Evolutionary conservation across 2,329 filamentous ascomycete species (phyloP).

Genomic region (Blumeria hordei): DNA sequence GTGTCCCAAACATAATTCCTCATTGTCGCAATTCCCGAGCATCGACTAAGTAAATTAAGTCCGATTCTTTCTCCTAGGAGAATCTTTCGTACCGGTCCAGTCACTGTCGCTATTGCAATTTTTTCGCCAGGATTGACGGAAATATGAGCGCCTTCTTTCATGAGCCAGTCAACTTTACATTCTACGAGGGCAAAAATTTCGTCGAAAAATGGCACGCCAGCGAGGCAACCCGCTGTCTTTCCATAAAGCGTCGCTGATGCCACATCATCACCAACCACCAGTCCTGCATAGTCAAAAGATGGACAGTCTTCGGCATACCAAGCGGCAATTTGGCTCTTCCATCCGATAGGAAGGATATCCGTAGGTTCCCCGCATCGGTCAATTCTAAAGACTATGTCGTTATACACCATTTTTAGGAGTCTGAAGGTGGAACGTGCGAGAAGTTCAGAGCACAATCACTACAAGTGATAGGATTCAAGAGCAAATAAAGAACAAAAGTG

Average conservation of each 20-base stretch:
- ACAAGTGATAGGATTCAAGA: too few relatives aligned
- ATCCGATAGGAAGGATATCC: conserved; percentile 43
- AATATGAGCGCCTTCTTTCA: conserved; percentile 48
- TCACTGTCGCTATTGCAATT: conserved; percentile 52
- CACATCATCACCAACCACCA: conserved; percentile 58
- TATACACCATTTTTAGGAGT: too few relatives aligned
- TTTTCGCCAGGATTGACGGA: conserved; percentile 28
- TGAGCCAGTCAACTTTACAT: conserved; percentile 79
- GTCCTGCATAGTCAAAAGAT: conserved; percentile 90
- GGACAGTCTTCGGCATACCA: conserved; percentile 96
- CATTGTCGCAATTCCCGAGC: conserved; percentile 69
- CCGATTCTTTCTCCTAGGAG: conserved; percentile 86
- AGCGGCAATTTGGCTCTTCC: conserved; percentile 52
- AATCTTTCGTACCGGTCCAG: conserved; percentile 50
- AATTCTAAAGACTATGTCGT: too few relatives aligned
- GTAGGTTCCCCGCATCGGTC: background rate
- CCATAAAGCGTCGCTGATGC: conserved; percentile 42
- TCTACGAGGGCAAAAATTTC: conserved; percentile 79
- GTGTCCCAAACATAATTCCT: conserved; percentile 28
- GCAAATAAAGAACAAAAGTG: too few relatives aligned
- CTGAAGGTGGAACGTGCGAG: too few relatives aligned
- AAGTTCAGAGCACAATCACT: too few relatives aligned
- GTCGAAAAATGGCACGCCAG: conserved; percentile 82
- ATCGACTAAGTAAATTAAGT: conserved; percentile 71
- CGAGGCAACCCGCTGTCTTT: conserved; percentile 57